Evolutionary conservation across 2,329 filamentous ascomycete genomes (phyloP).

Genomic region (Phaeosphaeria sp.): DNA sequence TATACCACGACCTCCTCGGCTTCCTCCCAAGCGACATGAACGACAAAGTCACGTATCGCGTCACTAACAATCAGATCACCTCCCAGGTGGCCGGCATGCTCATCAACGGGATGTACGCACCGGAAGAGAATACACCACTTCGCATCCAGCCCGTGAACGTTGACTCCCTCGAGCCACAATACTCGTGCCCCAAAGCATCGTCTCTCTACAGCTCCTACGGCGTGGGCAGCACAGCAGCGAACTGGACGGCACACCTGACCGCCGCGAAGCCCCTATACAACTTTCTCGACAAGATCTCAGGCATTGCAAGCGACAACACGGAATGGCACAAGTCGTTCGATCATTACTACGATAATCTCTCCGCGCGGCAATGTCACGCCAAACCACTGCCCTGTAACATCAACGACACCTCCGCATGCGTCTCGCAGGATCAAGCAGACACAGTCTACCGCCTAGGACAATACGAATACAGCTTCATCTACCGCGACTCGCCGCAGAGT

Average conservation of each 20-base stretch:
- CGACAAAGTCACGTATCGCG: slow-evolving; percentile 66
- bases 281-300: slow-evolving; percentile 71
- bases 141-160: slow-evolving; percentile 61
- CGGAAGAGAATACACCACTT: slow-evolving; percentile 42
- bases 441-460: slow-evolving; percentile 77
- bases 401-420: slow-evolving; percentile 61
- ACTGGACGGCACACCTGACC: slow-evolving; percentile 71
- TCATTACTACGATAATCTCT: slow-evolving; percentile 86
- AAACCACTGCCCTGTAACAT: slow-evolving; percentile 74
- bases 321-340: slow-evolving; percentile 77
- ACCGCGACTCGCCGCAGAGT: slow-evolving; percentile 70
- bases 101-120: slow-evolving; percentile 67
- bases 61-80: slow-evolving; percentile 84
- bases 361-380: slow-evolving; percentile 76
- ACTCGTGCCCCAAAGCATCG: slow-evolving; percentile 66
- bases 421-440: slow-evolving; percentile 69
- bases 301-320: slow-evolving; percentile 61
- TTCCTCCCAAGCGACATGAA: slow-evolving; percentile 66
- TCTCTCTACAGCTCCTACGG: slow-evolving; percentile 54
- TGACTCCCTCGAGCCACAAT: slow-evolving; percentile 78
- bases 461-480: slow-evolving; percentile 82
- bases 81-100: slow-evolving; percentile 81
- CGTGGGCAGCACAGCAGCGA: slow-evolving; percentile 50
- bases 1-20: slow-evolving; percentile 73
- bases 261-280: slow-evolving; percentile 63